Evolutionary conservation across 768 basidiomycete genomes (phyloP).

Genomic region (Leccinum uliginosum): DNA sequence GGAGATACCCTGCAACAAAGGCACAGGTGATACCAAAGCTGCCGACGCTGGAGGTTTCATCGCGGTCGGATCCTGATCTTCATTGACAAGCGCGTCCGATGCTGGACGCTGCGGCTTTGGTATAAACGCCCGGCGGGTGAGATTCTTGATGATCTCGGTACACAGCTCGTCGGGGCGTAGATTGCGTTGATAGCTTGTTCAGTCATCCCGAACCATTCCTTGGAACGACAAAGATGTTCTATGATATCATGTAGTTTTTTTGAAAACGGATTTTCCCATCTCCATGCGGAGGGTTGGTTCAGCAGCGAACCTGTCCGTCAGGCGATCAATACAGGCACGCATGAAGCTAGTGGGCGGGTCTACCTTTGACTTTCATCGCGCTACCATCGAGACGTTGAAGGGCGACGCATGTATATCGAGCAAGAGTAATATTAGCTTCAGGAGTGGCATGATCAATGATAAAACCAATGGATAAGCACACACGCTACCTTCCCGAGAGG

Average conservation of each 20-base stretch:
- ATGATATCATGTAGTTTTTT: conserved; percentile 74
- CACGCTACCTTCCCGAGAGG: conserved; percentile 68
- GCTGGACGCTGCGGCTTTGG: conserved; percentile 18
- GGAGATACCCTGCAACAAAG: conserved; percentile 19
- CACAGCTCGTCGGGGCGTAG: conserved; percentile 89
- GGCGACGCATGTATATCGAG: conserved; percentile 91
- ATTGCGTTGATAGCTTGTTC: conserved; percentile 97
- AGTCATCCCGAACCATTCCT: conserved; percentile 95
- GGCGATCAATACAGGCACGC: background rate
- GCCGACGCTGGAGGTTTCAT: conserved; percentile 38
- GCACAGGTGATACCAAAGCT: conserved; percentile 15
- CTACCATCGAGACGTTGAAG: conserved; percentile 90
- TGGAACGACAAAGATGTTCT: conserved; percentile 72
- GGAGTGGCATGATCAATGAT: background rate
- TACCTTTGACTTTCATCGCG: conserved; percentile 95
- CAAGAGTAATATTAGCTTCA: conserved; percentile 83
- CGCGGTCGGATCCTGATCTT: conserved; percentile 41
- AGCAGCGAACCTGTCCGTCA: conserved; percentile 65
- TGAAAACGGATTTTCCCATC: conserved; percentile 86
- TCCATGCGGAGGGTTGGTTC: conserved; percentile 80
- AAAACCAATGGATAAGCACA: background rate
- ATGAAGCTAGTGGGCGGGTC: background rate
- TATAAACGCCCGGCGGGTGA: conserved; percentile 68
- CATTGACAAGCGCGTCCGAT: conserved; percentile 4
- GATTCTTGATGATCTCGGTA: conserved; percentile 71